phyloP scores from a whole-genome alignment of 768 basidiomycete genomes.

The Lyophyllum semitale region DNA sequence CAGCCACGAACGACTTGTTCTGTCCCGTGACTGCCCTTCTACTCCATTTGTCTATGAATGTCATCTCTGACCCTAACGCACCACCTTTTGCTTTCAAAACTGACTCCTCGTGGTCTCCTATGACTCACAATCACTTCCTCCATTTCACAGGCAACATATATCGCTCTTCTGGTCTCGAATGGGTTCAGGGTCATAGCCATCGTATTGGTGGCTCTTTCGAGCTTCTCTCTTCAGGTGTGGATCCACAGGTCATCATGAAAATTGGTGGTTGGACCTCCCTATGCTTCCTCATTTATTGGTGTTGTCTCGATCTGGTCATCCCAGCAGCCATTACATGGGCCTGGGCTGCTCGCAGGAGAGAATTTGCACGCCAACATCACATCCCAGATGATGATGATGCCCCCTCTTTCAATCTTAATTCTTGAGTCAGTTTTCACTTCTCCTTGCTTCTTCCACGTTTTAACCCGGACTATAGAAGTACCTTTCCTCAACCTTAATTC shows the following conservation, averaged over 20 bases:
- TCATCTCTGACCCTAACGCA: slow-evolving; percentile 5
- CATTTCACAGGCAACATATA: slow-evolving; percentile 15
- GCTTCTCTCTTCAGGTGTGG: slow-evolving; percentile 31
- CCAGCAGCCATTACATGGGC: background rate
- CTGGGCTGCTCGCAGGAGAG: background rate
- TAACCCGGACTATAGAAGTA: too few species aligned
- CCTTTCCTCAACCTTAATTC: background rate
- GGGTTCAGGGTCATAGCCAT: slow-evolving; percentile 30
- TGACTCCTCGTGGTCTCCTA: background rate
- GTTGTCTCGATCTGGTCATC: slow-evolving; percentile 11
- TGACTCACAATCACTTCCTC: slow-evolving; percentile 13
- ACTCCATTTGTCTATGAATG: slow-evolving; percentile 18
- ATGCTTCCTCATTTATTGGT: slow-evolving; percentile 37
- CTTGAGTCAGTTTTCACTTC: background rate
- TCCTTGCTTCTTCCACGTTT: background rate
- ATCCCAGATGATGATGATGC: too few species aligned
- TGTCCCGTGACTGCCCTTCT: slow-evolving; percentile 25
- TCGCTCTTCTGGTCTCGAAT: slow-evolving; percentile 3
- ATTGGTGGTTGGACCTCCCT: too few species aligned
- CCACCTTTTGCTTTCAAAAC: slow-evolving; percentile 9
- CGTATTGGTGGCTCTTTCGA: slow-evolving; percentile 34
- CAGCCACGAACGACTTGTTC: slow-evolving; percentile 17
- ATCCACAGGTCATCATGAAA: too few species aligned
- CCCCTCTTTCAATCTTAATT: too few species aligned
- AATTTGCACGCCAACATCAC: too few species aligned